Conservation (phyloP, 768 basidiomycete species). For the Tephrocybe sp. region DNA sequence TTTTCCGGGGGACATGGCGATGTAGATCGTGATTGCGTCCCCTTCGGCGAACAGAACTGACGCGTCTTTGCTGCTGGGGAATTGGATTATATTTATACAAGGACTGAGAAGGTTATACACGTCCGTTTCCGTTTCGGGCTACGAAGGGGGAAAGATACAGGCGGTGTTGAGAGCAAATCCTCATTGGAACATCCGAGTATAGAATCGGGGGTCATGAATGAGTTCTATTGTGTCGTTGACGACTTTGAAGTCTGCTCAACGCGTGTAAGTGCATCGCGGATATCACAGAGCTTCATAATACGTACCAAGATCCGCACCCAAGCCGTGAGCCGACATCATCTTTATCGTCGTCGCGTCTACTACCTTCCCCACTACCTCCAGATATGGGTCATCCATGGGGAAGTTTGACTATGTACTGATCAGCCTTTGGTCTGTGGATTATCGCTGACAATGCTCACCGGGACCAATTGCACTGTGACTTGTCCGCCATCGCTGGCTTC, state of each 20-base stretch:
- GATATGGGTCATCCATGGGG: slow-evolving; percentile 49
- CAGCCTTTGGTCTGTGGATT: neutral
- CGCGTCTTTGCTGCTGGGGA: too few relatives aligned
- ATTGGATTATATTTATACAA: too few relatives aligned
- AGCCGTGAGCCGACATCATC: slow-evolving; percentile 49
- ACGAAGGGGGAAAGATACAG: too few relatives aligned
- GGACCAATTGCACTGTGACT: slow-evolving; percentile 43
- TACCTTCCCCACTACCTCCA: slow-evolving; percentile 71
- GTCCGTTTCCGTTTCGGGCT: too few relatives aligned
- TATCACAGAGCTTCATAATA: neutral
- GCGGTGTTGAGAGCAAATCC: too few relatives aligned
- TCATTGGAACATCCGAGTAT: slow-evolving; percentile 42
- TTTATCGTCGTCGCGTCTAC: slow-evolving; percentile 55
- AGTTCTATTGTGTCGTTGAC: slow-evolving; percentile 63
- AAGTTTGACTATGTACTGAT: slow-evolving; percentile 31
- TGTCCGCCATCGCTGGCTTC: slow-evolving; percentile 69
- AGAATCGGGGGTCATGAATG: slow-evolving; percentile 59
- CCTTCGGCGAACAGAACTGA: too few relatives aligned
- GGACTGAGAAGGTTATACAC: too few relatives aligned
- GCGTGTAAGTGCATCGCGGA: slow-evolving; percentile 4
- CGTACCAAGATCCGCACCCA: slow-evolving; percentile 68
- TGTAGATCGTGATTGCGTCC: too few relatives aligned
- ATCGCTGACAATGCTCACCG: too few relatives aligned
- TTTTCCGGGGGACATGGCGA: too few relatives aligned
- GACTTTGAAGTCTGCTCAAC: slow-evolving; percentile 49